phyloP scores from a whole-genome alignment of 169 alveolate species.

The Perkinsus olseni region DNA sequence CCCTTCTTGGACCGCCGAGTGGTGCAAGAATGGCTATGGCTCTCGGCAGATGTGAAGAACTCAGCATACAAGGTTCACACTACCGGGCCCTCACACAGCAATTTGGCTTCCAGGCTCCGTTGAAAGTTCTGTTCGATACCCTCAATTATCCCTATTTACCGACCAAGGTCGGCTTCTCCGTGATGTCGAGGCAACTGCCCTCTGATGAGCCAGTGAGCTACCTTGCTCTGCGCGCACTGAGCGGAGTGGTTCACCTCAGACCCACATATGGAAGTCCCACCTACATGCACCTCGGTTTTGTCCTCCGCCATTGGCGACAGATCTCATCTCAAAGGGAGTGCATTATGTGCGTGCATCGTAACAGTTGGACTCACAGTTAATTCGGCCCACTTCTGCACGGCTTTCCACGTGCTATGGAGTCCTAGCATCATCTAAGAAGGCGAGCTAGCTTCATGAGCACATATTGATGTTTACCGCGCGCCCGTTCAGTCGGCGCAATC shows the following conservation, averaged over 20 bases:
- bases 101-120: neutral
- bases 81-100: no score
- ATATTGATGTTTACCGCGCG: no score
- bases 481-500: no score
- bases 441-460: no score
- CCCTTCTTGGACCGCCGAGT: neutral
- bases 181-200: neutral
- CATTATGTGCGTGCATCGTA: neutral
- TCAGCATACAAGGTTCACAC: neutral
- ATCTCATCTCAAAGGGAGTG: neutral
- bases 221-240: neutral
- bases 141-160: neutral
- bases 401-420: neutral
- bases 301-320: neutral
- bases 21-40: slow-evolving; percentile 13
- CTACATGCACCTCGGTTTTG: neutral
- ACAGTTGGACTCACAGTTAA: no score
- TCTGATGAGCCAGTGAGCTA: neutral
- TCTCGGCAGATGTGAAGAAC: neutral
- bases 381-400: neutral
- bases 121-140: neutral
- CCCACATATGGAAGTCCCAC: neutral
- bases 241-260: neutral
- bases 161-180: neutral
- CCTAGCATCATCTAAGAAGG: neutral